These are phyloP conservation scores for Chamaenerion angustifolium DNA, from an alignment of 345 rosid genomes.

Conservation along the genomic window DNA sequence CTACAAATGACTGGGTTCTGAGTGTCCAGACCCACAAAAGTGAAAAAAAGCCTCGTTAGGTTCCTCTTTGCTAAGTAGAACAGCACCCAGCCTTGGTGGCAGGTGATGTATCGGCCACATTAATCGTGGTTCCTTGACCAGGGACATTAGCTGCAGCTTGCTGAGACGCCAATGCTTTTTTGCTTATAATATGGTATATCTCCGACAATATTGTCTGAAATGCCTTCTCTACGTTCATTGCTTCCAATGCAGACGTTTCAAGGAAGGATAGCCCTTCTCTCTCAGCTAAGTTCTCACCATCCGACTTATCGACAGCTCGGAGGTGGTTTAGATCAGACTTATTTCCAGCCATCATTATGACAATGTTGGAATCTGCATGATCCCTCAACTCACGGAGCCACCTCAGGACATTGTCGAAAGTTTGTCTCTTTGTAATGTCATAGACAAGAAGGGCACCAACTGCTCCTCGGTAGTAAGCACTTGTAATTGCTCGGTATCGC, in stretches of 20 bases:
- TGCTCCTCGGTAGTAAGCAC: constrained; percentile 70
- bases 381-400: constrained; percentile 72
- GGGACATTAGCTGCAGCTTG: constrained; percentile 36
- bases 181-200: constrained; percentile 60
- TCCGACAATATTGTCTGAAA: constrained; percentile 50
- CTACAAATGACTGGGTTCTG: not conserved
- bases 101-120: constrained; percentile 41
- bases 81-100: constrained; percentile 38
- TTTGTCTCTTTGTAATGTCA: constrained; percentile 71
- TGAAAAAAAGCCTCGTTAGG: not conserved
- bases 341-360: constrained; percentile 72
- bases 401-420: constrained; percentile 49
- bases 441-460: constrained; percentile 73
- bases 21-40: not conserved
- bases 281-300: constrained; percentile 46
- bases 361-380: constrained; percentile 70
- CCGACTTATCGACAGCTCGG: constrained; percentile 48
- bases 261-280: constrained; percentile 59
- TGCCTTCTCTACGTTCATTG: constrained; percentile 54
- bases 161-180: constrained; percentile 56
- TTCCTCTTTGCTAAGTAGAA: constrained; percentile 18
- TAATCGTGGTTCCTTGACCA: constrained; percentile 51
- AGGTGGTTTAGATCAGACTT: constrained; percentile 58
- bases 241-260: constrained; percentile 63
- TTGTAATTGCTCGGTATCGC: constrained; percentile 58